Percentiles rank a stretch among this genome's conserved stretches.
Evolutionary conservation across 2,329 filamentous ascomycete species (phyloP).

Genomic region (Scolecobasidium constrictum): DNA sequence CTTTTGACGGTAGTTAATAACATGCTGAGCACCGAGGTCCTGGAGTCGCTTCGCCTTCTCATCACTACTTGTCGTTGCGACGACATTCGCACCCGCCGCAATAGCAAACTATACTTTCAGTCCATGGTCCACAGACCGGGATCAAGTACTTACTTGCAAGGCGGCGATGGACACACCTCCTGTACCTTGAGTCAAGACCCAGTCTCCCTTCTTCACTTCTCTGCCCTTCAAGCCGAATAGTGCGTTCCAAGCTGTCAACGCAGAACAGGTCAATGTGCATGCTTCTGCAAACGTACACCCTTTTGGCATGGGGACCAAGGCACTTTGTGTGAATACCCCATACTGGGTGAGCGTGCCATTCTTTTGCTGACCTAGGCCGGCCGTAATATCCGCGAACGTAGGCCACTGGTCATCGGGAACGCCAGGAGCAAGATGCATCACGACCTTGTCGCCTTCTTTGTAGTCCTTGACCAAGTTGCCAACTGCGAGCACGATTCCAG

Average conservation of each 20-base stretch:
- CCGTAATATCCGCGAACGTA: constrained; percentile 26
- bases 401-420: constrained; percentile 30
- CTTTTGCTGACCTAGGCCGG: constrained; percentile 56
- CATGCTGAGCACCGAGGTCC: constrained; percentile 39
- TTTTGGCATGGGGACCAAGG: constrained; percentile 53
- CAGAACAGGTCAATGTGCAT: constrained; percentile 35
- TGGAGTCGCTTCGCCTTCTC: constrained; percentile 38
- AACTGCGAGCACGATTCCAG: constrained; percentile 40
- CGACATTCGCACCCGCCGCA: constrained; percentile 27
- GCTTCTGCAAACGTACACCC: constrained; percentile 37
- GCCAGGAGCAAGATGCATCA: constrained; percentile 37
- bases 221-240: constrained; percentile 37
- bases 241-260: constrained; percentile 40
- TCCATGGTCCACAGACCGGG: constrained; percentile 10
- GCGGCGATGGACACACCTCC: constrained; percentile 58
- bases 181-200: constrained; percentile 57
- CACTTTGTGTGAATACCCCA: constrained; percentile 54
- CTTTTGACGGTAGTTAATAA: constrained; percentile 44
- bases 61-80: constrained; percentile 46
- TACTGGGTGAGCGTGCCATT: constrained; percentile 60
- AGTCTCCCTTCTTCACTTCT: constrained; percentile 26
- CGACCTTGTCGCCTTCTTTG: constrained; percentile 46
- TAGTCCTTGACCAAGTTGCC: constrained; percentile 46
- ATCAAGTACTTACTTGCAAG: constrained; percentile 40
- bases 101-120: neutral